A percentile compares a stretch with the other conserved stretches of the same genome.
phyloP scores from a whole-genome alignment of 2,329 filamentous ascomycete genomes.

The Paecilomyces formosus region DNA sequence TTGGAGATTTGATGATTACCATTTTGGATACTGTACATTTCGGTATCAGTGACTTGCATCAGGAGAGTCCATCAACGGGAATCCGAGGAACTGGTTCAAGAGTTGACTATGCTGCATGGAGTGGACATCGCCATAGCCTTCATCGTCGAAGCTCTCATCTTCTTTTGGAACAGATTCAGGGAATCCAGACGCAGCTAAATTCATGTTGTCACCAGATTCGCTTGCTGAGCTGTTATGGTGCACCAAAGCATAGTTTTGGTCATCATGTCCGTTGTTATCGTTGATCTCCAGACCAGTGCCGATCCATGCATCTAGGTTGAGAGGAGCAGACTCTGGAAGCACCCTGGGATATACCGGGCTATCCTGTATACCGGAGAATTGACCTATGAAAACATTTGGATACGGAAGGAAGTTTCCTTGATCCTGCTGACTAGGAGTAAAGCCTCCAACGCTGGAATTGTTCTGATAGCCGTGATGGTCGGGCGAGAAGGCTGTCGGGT shows the following conservation, averaged over 20 bases:
- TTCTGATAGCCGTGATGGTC: background rate
- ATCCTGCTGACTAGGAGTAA: background rate
- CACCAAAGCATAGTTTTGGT: background rate
- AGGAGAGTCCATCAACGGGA: background rate
- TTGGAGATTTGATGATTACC: background rate
- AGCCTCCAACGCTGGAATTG: background rate
- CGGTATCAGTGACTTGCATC: background rate
- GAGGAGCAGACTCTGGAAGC: background rate
- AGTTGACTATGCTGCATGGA: background rate
- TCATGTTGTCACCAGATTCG: background rate
- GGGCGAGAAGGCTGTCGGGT: background rate
- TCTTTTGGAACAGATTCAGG: background rate
- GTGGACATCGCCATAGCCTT: background rate
- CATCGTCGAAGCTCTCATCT: background rate
- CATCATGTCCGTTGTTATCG: background rate
- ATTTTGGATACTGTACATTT: background rate
- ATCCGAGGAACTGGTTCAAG: background rate
- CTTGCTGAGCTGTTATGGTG: background rate
- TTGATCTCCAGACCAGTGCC: background rate
- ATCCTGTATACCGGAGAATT: background rate
- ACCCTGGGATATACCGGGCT: background rate
- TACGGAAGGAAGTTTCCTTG: background rate
- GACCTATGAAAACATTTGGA: background rate
- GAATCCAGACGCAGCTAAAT: background rate
- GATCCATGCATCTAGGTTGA: background rate